A percentile compares a stretch with the other conserved stretches of the same genome.
phyloP scores from a whole-genome alignment of 2,329 filamentous ascomycete species.

The Parafenestella ontariensis region DNA sequence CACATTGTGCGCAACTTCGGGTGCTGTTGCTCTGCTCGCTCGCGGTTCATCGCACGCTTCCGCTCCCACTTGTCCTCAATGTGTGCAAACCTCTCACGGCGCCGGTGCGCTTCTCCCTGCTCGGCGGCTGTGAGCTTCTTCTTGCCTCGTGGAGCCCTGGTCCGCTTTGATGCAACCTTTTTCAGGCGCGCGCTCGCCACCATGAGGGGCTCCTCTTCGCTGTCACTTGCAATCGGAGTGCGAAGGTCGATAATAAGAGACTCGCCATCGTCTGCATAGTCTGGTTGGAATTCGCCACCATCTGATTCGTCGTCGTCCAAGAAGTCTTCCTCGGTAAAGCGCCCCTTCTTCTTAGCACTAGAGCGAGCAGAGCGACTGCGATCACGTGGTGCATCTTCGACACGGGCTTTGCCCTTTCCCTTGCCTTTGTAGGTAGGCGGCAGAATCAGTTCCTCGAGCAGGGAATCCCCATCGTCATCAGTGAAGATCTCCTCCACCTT shows the following conservation, averaged over 20 bases:
- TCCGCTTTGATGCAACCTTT: slow-evolving; percentile 13
- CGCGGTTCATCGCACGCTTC: slow-evolving; percentile 62
- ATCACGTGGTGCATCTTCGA: slow-evolving; percentile 10
- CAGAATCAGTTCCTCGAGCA: slow-evolving; percentile 5
- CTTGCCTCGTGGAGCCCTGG: slow-evolving; percentile 26
- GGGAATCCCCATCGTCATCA: slow-evolving; percentile 14
- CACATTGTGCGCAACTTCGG: slow-evolving; percentile 86
- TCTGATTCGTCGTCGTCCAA: slow-evolving; percentile 32
- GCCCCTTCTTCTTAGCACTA: slow-evolving; percentile 24
- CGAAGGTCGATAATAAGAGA: slow-evolving; percentile 25
- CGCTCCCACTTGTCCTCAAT: slow-evolving; percentile 51
- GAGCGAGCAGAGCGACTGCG: slow-evolving; percentile 29
- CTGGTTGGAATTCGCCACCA: slow-evolving; percentile 37
- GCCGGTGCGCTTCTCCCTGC: slow-evolving; percentile 24
- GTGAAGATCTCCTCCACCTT: slow-evolving; percentile 9
- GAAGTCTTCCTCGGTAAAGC: slow-evolving; percentile 23
- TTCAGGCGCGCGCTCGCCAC: slow-evolving; percentile 24
- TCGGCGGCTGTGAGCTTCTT: slow-evolving; percentile 35
- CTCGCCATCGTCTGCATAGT: slow-evolving; percentile 34
- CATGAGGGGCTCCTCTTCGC: slow-evolving; percentile 38
- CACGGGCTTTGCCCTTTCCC: slow-evolving; percentile 36
- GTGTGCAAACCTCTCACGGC: slow-evolving; percentile 38
- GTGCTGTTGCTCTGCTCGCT: slow-evolving; percentile 76
- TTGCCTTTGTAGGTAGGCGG: slow-evolving; percentile 29
- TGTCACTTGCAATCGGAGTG: slow-evolving; percentile 29